phyloP scores from a whole-genome alignment of 2,329 filamentous ascomycete genomes.

The Aschersonia sp. region DNA sequence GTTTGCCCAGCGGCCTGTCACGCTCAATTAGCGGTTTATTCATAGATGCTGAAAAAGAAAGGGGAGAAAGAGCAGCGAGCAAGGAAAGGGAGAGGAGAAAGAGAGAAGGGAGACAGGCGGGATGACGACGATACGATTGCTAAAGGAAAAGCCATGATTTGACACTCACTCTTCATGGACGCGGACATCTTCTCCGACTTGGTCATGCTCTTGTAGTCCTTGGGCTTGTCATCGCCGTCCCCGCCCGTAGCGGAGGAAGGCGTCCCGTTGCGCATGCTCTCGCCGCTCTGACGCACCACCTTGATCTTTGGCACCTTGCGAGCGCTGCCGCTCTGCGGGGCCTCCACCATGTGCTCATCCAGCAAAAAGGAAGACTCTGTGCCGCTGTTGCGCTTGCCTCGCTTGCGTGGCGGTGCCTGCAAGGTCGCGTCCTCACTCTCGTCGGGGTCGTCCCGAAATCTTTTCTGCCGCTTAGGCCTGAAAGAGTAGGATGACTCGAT shows the following conservation, averaged over 20 bases:
- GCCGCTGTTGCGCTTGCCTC: conserved; percentile 14
- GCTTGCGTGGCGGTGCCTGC: conserved; percentile 24
- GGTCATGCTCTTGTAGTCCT: conserved; percentile 46
- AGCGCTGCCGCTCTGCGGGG: conserved; percentile 6
- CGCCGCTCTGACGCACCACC: conserved; percentile 15
- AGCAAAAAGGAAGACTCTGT: conserved; percentile 7
- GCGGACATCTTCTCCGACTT: conserved; percentile 54
- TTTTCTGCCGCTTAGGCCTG: conserved; percentile 38
- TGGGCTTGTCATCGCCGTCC: conserved; percentile 25
- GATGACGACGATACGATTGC: background rate
- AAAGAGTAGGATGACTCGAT: conserved; percentile 37
- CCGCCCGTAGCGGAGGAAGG: conserved; percentile 12
- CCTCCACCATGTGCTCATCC: conserved; percentile 9
- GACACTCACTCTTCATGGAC: conserved; percentile 45
- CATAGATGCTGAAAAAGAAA: background rate
- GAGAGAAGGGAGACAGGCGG: background rate
- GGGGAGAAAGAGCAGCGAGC: background rate
- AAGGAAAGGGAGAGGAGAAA: background rate
- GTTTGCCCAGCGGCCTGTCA: conserved; percentile 40
- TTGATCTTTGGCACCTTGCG: conserved; percentile 24
- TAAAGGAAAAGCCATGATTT: background rate
- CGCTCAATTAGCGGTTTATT: background rate
- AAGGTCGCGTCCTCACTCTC: conserved; percentile 19
- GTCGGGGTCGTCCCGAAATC: conserved; percentile 34
- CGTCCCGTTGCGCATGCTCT: conserved; percentile 15